Evolutionary conservation across 768 basidiomycete species (phyloP), one percentile per base, ranked within the genome.

Genomic region (Fistulinella prunicolor): DNA sequence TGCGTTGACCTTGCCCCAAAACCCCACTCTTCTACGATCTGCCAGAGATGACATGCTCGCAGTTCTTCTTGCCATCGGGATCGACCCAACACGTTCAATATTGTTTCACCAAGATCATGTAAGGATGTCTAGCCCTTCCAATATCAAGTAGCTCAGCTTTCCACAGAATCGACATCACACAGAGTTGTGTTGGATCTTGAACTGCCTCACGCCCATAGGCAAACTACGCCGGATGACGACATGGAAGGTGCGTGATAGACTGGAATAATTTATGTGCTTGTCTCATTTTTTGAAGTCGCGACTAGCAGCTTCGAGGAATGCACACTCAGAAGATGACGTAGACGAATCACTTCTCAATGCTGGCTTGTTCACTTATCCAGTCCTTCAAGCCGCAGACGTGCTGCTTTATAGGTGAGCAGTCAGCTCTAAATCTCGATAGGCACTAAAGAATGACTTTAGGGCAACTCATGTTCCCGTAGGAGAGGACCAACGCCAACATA

Each of bases 381-480:
- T 95, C 12, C 74, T 98, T 0, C 94, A 96, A 73, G 90, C 92
- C 0, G 94, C 94, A 2, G 95, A 98, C 60, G 86, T 97, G 38
- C 74, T 97, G 7, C 73, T 82, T 0, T 96, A 97, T 64, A 80
- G 79, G 94, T 89, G 55, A 47, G 79, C 42, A 26, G 5, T 49
- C 38, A 1, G 8, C 17, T 20, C 5, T 28, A 21, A 34, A 28
- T 17, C 1, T 35, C n/a, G n/a, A 28, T 17, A 1, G 13, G 7
- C 6, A 9, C 41, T 44, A 12, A 42, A 38, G 20, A 17, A 29
- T 13, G 10, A 9, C 8, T 7, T 1, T 53, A 92, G 94, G 56
- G 81, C 93, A 2, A 95, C 93, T 0, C 89, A 94, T 63, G 88
- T 98, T 1, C 95, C 95, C 0, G 94, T 98, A 5, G 95, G 95